These are phyloP conservation scores for Magnaporthales sp. DNA, from an alignment of 2,329 filamentous ascomycete species.

Conservation along the genomic window DNA sequence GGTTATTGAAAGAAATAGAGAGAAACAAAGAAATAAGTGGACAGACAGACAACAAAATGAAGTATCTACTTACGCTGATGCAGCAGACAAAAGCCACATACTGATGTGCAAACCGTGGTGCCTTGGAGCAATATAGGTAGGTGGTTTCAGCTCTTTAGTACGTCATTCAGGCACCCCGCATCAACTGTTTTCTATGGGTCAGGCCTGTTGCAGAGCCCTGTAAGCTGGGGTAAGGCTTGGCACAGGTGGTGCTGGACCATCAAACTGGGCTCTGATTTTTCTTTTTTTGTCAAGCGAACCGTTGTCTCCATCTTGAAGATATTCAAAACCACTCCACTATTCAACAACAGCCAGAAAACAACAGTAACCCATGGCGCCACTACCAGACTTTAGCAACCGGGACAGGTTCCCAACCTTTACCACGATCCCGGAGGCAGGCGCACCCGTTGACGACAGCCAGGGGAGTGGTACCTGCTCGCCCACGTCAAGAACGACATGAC, in stretches of 20 bases:
- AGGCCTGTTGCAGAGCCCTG: not conserved
- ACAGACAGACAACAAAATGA: too few relatives aligned
- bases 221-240: not conserved
- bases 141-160: not conserved
- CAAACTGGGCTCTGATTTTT: not conserved
- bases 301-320: not conserved
- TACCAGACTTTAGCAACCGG: conserved; percentile 24
- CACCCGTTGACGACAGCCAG: not conserved
- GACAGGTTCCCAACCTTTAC: conserved; percentile 24
- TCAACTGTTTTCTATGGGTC: not conserved
- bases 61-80: too few relatives aligned
- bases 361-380: conserved; percentile 6
- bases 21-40: too few relatives aligned
- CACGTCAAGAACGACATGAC: conserved; percentile 38
- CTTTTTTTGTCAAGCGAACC: not conserved
- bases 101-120: too few relatives aligned
- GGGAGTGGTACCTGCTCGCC: conserved; percentile 30
- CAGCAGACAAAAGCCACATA: not conserved
- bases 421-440: conserved; percentile 17
- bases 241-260: not conserved
- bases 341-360: not conserved
- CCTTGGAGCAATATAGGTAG: not conserved
- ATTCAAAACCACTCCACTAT: not conserved
- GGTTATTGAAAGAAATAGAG: too few relatives aligned
- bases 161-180: not conserved